Evolutionary conservation across 176 grass and related monocot genomes (phyloP).

Genomic region (Aegilops bicornis): DNA sequence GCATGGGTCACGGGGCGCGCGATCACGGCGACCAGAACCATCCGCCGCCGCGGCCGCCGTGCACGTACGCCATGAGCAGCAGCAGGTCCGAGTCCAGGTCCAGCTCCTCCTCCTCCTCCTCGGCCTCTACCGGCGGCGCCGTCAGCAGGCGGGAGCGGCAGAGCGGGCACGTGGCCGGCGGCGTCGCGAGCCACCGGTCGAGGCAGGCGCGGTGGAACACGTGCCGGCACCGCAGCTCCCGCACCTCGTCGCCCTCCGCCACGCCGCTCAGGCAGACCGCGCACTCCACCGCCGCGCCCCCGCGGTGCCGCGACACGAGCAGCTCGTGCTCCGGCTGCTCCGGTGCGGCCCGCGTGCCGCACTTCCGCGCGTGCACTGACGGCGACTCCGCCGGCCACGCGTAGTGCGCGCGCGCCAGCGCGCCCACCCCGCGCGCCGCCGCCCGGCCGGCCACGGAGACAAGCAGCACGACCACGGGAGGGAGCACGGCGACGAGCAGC

Average conservation of each 20-base stretch:
- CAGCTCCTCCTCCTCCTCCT: neutral
- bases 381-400: constrained; percentile 31
- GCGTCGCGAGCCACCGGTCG: constrained; percentile 50
- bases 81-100: constrained; percentile 26
- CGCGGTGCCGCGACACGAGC: constrained; percentile 26
- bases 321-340: constrained; percentile 28
- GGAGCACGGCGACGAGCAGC: neutral
- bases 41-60: neutral
- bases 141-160: constrained; percentile 52
- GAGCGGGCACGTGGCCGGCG: constrained; percentile 53
- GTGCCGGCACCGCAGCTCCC: constrained; percentile 59
- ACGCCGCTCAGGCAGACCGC: constrained; percentile 59
- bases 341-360: neutral
- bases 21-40: constrained; percentile 35
- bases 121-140: neutral
- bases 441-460: neutral
- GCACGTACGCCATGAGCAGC: constrained; percentile 43
- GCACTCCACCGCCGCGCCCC: constrained; percentile 16
- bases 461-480: neutral
- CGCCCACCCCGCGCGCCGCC: neutral
- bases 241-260: constrained; percentile 60
- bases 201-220: constrained; percentile 64
- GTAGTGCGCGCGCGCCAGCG: constrained; percentile 30
- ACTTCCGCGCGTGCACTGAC: constrained; percentile 6
- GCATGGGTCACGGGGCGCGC: too few species aligned